Conservation (phyloP, 768 basidiomycete species). For the Boletus subcaerulescens region DNA sequence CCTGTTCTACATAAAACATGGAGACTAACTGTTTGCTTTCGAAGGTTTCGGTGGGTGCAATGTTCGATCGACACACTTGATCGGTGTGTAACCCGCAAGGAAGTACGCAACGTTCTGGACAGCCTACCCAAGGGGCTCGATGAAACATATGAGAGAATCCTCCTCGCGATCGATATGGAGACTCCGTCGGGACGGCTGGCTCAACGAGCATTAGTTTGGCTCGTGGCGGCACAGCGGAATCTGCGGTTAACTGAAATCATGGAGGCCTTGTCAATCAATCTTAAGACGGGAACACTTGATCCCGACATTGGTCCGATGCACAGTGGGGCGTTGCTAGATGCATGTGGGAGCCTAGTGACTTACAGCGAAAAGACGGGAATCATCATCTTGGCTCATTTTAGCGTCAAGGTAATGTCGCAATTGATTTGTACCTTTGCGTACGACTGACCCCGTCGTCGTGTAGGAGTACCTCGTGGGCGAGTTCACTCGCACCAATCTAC, state of each 20-base stretch:
- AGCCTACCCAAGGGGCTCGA: background rate
- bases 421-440: background rate
- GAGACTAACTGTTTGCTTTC: background rate
- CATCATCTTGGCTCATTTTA: constrained; percentile 3
- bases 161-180: background rate
- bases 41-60: constrained; percentile 3
- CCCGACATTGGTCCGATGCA: constrained; percentile 1
- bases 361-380: background rate
- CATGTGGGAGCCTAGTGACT: constrained; percentile 6
- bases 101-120: background rate
- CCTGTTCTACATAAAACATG: too few relatives aligned
- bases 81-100: background rate
- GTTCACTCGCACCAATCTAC: background rate
- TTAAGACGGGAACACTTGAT: background rate
- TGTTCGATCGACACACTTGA: constrained; percentile 2
- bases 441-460: background rate
- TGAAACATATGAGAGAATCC: constrained; percentile 5
- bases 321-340: background rate
- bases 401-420: background rate
- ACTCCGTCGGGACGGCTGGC: background rate
- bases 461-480: constrained; percentile 1
- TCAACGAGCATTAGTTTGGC: background rate
- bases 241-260: background rate
- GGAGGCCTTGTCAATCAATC: constrained; percentile 1
- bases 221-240: background rate